Conservation (phyloP, 495 filamentous ascomycete species). For the Aspergillus cristatus region DNA sequence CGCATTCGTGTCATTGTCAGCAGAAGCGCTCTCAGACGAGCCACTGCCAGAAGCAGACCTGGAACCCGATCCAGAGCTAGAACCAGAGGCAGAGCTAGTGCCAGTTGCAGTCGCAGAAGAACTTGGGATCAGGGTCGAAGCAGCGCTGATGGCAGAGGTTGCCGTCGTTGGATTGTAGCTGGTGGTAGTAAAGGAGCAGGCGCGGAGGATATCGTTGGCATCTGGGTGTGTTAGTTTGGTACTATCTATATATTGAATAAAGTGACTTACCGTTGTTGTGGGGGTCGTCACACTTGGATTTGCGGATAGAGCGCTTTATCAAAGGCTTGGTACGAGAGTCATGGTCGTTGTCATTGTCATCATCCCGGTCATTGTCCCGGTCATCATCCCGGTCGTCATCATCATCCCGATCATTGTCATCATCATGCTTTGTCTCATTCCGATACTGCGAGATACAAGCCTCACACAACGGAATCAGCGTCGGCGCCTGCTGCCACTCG, state of each 20-base stretch:
- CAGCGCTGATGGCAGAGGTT: constrained; percentile 1
- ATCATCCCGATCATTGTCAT: constrained; percentile 8
- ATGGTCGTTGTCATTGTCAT: constrained; percentile 11
- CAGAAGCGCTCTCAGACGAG: constrained; percentile 1
- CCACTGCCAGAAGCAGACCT: not conserved
- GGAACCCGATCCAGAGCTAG: constrained; percentile 6
- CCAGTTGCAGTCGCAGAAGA: constrained; percentile 1
- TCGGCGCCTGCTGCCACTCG: constrained; percentile 17
- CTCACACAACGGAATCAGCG: constrained; percentile 24
- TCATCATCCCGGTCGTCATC: constrained; percentile 7
- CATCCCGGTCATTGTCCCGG: constrained; percentile 3
- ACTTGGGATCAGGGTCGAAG: not conserved
- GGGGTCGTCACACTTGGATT: constrained; percentile 9
- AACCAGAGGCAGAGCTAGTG: not conserved
- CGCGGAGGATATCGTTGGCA: constrained; percentile 25
- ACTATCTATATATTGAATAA: not conserved
- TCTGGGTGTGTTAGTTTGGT: constrained; percentile 14
- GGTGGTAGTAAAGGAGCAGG: constrained; percentile 22
- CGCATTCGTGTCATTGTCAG: constrained; percentile 8
- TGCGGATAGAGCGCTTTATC: no score
- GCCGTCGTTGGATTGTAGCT: constrained; percentile 17
- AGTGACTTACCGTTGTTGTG: constrained; percentile 14
- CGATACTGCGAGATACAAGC: constrained; percentile 27
- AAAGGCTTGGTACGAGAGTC: no score
- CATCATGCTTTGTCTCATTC: constrained; percentile 6